These are phyloP conservation scores for Leccinum longicurvipes DNA, from an alignment of 768 basidiomycete species.

Conservation along the genomic window DNA sequence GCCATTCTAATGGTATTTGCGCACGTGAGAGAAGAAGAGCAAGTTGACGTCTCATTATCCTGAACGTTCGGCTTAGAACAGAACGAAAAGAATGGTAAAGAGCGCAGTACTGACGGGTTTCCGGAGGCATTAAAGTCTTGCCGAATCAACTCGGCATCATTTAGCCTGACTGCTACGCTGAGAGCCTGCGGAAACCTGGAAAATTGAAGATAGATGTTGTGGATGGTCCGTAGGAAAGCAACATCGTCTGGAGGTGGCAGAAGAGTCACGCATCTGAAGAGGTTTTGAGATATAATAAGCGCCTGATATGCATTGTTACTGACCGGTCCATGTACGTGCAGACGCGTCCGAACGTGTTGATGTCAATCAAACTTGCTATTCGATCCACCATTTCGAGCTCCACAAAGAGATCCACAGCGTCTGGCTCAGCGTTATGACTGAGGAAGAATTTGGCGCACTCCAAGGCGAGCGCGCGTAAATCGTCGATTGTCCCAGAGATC, in stretches of 20 bases:
- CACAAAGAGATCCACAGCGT: conserved; percentile 93
- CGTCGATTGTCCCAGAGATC: conserved; percentile 58
- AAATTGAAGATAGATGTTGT: conserved; percentile 83
- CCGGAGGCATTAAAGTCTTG: conserved; percentile 87
- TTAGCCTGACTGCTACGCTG: conserved; percentile 78
- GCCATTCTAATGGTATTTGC: conserved; percentile 87
- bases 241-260: conserved; percentile 92
- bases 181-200: conserved; percentile 90
- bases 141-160: conserved; percentile 73
- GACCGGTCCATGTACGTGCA: conserved; percentile 96
- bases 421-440: conserved; percentile 94
- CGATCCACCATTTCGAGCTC: conserved; percentile 88
- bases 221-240: conserved; percentile 83
- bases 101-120: conserved; percentile 62
- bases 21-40: conserved; percentile 92
- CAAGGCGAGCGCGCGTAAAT: conserved; percentile 71
- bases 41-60: conserved; percentile 91
- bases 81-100: background rate
- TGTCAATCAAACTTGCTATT: conserved; percentile 76
- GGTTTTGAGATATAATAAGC: conserved; percentile 2
- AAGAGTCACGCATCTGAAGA: conserved; percentile 74
- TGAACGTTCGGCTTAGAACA: conserved; percentile 25
- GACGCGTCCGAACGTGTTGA: conserved; percentile 84
- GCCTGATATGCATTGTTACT: conserved; percentile 21
- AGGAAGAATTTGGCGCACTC: conserved; percentile 89